Base-by-base conservation (phyloP, 176 grass and related monocot genomes). In the Avena eriantha region DNA sequence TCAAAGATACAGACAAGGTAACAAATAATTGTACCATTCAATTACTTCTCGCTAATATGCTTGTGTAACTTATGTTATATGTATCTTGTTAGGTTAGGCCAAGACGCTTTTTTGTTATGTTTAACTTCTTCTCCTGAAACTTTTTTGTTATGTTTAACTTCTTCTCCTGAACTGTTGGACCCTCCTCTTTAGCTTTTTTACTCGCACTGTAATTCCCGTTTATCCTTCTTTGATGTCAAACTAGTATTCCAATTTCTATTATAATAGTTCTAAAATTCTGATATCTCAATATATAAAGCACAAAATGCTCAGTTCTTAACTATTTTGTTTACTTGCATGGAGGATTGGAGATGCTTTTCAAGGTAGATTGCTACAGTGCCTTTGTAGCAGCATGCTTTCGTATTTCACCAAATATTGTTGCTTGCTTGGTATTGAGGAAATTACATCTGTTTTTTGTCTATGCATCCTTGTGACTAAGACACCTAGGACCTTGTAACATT, bases 1-100 rank as follows among this genome's bases (percentile, higher is more conserved):
- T 98, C 78, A 98, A 98, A 82, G 96, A 98, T 75, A 84, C 96
- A 77, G 88, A 89, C 68, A 95, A 98, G 96, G 96, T 98, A 91
- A 83, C 17, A 80, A 24, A 80, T 81, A 82, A 2, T 19, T 81
- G 9, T 69, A 31, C 29, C 11, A 15, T 46, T 89, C 21, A 64
- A 68, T 70, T 57, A 4, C 8, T 10, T 49, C 5, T 0, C 82
- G 57, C 10, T 43, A 66, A 58, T 55, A 60, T 84, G 55, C 45
- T 67, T 51, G 7, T 61, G 29, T 68, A 61, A 50, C 9, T 39
- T 69, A 58, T 69, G 29, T 3, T 77, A 78, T 76, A 68, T 85
- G 19, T 48, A 77, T 21, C 63, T 31, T 72, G 8, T 53, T 77
- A 36, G 58, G 8, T 53, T 77, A 36, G 58, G 19, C 48, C 23